Base-by-base conservation (phyloP, 1,284 basidiomycete species). In the Golubevia pallescens region DNA sequence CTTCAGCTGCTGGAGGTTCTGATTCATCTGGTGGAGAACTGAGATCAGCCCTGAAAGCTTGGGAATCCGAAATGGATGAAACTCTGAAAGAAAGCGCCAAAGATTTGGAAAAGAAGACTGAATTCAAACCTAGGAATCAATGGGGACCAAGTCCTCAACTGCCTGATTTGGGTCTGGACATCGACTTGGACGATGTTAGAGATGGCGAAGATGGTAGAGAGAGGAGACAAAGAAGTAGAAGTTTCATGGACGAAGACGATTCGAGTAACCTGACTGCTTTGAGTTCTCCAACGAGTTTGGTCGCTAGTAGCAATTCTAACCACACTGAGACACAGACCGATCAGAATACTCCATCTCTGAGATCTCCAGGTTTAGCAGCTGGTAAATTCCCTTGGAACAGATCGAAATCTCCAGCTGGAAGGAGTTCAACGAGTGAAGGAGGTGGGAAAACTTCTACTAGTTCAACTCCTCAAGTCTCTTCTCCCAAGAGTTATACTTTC, bases 101-200 rank as follows among this genome's bases (percentile, higher is more conserved):
- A 53, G 67, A 68, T n/a, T 58, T 69, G 7, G 65, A 67, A 2
- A 7, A 16, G n/a, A 67, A 67, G 57, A 67, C 62, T 10, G 48
- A 52, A 20, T 57, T 65, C 4, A 51, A 60, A 21, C 64, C 60
- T 21, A 68, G 66, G 42, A 61, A 69, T 14, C 51, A 61, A 14
- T 79, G 77, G 77, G 73, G 68, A 1, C 75, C 73, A 0, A 70
- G 66, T 7, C 77, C 77, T 13, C 67, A 68, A 57, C 62, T 79
- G 24, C 77, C 70, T 16, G 68, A 68, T 19, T 66, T 77, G n/a
- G 67, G 65, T 48, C 64, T 69, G 13, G 63, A 66, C 24, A 65
- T 60, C 23, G 68, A 67, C 62, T 66, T 38, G 10, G 34, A 38
- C 10, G 34, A 38, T 38, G 3, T 10, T 5, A 38, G 34, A 38